A percentile compares a stretch with the other conserved stretches of the same genome.
Evolutionary conservation across 108 stramenopile genomes (phyloP).

Genomic region (Nitzschia inconspicua): DNA sequence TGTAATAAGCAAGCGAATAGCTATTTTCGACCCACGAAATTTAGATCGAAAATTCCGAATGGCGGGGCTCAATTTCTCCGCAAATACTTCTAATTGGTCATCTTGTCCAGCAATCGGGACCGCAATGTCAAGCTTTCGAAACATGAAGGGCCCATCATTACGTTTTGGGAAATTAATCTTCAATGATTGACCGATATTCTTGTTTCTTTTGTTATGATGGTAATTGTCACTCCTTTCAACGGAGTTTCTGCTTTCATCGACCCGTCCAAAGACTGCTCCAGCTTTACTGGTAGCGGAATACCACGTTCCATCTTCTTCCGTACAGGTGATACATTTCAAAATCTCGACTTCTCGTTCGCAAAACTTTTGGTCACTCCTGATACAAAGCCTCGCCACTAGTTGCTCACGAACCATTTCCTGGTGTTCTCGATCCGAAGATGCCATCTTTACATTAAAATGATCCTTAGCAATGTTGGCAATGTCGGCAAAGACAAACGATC

Average conservation of each 20-base stretch:
- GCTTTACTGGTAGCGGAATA: constrained; percentile 9
- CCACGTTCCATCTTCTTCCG: constrained; percentile 19
- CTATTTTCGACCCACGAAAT: constrained; percentile 7
- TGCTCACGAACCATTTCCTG: neutral
- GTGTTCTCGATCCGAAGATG: neutral
- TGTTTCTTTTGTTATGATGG: neutral
- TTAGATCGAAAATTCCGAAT: constrained; percentile 12
- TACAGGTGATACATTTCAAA: constrained; percentile 8
- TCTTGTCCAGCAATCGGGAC: constrained; percentile 25
- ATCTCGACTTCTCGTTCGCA: constrained; percentile 20
- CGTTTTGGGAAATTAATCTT: constrained; percentile 11
- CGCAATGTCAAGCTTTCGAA: constrained; percentile 17
- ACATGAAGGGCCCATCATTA: constrained; percentile 26
- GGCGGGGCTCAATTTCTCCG: constrained; percentile 5
- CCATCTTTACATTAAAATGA: constrained; percentile 8
- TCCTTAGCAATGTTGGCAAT: neutral
- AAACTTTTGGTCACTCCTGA: neutral
- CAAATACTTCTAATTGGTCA: constrained; percentile 9
- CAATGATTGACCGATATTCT: neutral
- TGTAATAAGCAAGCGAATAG: constrained; percentile 20
- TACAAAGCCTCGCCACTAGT: neutral
- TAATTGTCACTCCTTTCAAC: neutral
- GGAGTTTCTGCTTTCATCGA: neutral
- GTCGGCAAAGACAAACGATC: constrained; percentile 24
- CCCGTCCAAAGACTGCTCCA: neutral